These are phyloP conservation scores for Apiospora malaysiana DNA, from an alignment of 2,329 filamentous ascomycete genomes.

Conservation along the genomic window DNA sequence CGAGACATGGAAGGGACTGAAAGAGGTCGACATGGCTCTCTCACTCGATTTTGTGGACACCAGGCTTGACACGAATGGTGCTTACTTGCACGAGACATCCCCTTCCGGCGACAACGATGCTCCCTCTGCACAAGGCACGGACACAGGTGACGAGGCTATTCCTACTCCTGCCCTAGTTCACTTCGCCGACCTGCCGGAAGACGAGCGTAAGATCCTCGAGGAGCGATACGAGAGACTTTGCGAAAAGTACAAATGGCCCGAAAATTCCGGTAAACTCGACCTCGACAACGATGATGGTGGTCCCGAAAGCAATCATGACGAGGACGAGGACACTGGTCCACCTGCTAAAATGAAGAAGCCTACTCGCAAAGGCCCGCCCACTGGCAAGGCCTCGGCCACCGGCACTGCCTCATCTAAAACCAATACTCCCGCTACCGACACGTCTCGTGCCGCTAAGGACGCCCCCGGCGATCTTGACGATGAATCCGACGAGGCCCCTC, in stretches of 20 bases:
- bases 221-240: neutral
- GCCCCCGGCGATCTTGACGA: too few species aligned
- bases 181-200: neutral
- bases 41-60: neutral
- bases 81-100: neutral
- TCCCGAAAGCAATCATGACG: neutral
- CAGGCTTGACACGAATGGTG: neutral
- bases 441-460: too few species aligned
- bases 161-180: neutral
- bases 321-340: neutral
- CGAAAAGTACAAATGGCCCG: neutral
- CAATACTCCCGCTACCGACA: too few species aligned
- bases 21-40: slow-evolving; percentile 30
- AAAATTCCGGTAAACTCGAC: neutral
- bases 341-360: too few species aligned
- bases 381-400: too few species aligned
- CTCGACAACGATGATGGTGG: neutral
- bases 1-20: slow-evolving; percentile 37
- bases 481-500: too few species aligned
- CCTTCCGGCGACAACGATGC: neutral
- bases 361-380: too few species aligned
- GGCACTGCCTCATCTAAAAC: too few species aligned
- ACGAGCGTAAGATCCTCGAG: neutral
- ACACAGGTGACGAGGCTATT: too few species aligned
- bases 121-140: neutral